Evolutionary conservation across 352 stramenopile species (phyloP), one percentile per base, ranked within the genome.

Genomic region (Phytophthora hibernalis): DNA sequence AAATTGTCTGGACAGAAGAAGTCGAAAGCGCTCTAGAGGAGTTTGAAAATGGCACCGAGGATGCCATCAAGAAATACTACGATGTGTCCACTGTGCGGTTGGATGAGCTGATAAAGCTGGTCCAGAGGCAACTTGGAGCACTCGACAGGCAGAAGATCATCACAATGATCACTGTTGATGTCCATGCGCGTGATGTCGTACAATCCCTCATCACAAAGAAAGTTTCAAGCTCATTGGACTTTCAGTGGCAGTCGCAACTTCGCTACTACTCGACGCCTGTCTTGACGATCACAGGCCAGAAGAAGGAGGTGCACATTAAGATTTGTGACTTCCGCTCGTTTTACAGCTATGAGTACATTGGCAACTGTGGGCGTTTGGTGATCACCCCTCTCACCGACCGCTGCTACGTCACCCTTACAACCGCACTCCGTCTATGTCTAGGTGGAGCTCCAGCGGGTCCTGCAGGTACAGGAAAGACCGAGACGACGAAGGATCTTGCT

Each of bases 141-240:
- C 57, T 95, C 2, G 80, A 92, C 45, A 89, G 96, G 1, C 91
- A 91, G 31, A 98, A 98, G 70, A 96, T 98, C 38, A 98, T 98
- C 68, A 98, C 94, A n/a, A 77, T 99, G 20, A 98, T 99, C 65
- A 98, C 95, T n/a, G 94, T 98, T 44, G 96, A 99, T 56, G 96
- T 98, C 1, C 96, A 99, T 61, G 95, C 92, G 30, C 89, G 96
- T n/a, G 96, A 99, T 63, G 93, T 98, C 12, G 86, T 99, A 8
- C 87, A 98, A 59, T 91, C 85, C 15, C 79, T 99, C 16, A 93
- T 98, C 35, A 76, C 81, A 3, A 96, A 98, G 66, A 98, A 98
- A 70, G 95, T 93, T 1, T 93, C 92, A 42, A 96, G 88, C 55
- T 89, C 92, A 1, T 72, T 95, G 30, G 90, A 97, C 42, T 99